phyloP scores from a whole-genome alignment of 768 basidiomycete species.

The Leccinum longicurvipes region DNA sequence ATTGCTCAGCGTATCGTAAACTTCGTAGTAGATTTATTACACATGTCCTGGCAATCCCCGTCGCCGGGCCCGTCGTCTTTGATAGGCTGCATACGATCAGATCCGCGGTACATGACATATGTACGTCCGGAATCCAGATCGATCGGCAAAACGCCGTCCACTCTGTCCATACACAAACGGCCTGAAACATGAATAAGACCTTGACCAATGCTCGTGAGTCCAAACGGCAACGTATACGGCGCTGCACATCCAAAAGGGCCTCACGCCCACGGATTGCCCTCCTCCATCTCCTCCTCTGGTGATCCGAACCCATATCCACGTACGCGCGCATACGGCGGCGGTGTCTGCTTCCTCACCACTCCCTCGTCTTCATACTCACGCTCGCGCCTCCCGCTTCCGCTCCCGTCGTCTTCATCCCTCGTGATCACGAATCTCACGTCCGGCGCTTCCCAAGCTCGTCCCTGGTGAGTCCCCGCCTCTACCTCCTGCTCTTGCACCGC shows the following conservation, averaged over 20 bases:
- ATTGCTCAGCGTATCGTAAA: no score
- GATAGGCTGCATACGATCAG: no score
- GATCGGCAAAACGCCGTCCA: no score
- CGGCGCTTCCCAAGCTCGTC: neutral
- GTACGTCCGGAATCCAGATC: no score
- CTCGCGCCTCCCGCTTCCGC: neutral
- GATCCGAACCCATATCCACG: conserved; percentile 8
- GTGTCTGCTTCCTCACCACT: conserved; percentile 16
- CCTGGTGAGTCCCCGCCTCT: neutral
- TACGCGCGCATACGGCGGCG: conserved; percentile 14
- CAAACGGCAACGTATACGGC: no score
- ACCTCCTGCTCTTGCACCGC: neutral
- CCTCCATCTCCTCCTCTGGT: conserved; percentile 15
- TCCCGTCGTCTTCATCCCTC: neutral
- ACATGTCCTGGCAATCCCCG: no score
- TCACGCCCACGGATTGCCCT: conserved; percentile 27
- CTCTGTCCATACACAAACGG: neutral
- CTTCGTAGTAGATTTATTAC: no score
- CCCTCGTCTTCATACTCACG: neutral
- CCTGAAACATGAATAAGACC: neutral
- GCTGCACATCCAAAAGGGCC: no score
- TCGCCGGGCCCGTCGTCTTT: no score
- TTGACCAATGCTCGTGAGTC: no score
- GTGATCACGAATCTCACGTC: conserved; percentile 5
- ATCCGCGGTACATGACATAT: no score